phyloP scores from a whole-genome alignment of 768 basidiomycete genomes.

The Imleria badia region DNA sequence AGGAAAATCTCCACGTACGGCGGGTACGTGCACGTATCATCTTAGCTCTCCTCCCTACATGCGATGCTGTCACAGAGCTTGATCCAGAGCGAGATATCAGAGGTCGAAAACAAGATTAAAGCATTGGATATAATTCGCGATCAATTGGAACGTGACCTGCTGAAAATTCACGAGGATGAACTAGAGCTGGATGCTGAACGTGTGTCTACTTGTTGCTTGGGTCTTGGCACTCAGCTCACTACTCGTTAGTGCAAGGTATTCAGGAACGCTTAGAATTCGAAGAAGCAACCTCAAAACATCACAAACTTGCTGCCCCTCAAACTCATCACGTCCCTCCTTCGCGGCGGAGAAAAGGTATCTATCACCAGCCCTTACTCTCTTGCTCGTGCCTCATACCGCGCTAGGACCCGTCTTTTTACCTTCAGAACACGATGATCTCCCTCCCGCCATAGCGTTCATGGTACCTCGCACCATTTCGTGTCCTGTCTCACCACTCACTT shows the following conservation, averaged over 20 bases:
- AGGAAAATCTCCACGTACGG: conserved; percentile 88
- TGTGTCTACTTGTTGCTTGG: conserved; percentile 41
- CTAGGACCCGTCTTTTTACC: conserved; percentile 93
- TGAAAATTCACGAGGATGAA: conserved; percentile 92
- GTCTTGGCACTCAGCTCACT: conserved; percentile 4
- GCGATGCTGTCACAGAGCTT: conserved; percentile 55
- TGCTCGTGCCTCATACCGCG: conserved; percentile 4
- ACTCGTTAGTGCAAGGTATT: conserved; percentile 75
- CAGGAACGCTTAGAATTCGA: conserved; percentile 81
- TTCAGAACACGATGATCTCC: conserved; percentile 95
- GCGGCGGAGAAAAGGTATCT: conserved; percentile 33
- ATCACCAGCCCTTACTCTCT: neutral
- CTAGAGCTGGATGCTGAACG: conserved; percentile 96
- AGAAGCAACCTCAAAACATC: conserved; percentile 39
- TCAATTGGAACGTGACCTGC: conserved; percentile 76
- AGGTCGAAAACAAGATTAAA: conserved; percentile 89
- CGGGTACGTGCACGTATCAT: conserved; percentile 48
- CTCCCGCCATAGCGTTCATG: conserved; percentile 96
- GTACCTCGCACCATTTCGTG: conserved; percentile 38
- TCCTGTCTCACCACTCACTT: conserved; percentile 7
- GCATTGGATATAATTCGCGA: conserved; percentile 77
- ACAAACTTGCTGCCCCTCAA: conserved; percentile 12
- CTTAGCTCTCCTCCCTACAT: conserved; percentile 4
- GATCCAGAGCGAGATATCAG: conserved; percentile 81
- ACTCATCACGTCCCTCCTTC: conserved; percentile 26